Conservation (phyloP, 768 basidiomycete genomes). For the Amylocystis lapponica region DNA sequence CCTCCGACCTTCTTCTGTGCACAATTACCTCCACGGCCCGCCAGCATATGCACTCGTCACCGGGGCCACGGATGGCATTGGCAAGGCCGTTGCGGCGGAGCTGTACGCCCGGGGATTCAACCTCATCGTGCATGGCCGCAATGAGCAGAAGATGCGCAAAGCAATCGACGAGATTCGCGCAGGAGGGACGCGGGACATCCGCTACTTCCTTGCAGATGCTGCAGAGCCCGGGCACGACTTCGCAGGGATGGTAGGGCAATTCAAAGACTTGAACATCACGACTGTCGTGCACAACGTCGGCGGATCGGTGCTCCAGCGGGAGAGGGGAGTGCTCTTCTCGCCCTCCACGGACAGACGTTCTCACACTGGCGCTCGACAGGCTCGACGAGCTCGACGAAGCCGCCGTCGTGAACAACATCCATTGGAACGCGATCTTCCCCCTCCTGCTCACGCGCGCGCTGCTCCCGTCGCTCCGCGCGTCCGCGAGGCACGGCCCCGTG, state of each 20-base stretch:
- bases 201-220: constrained; percentile 22
- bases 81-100: constrained; percentile 19
- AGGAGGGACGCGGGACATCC: constrained; percentile 9
- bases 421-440: neutral
- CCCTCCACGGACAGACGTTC: neutral
- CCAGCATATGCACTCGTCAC: constrained; percentile 23
- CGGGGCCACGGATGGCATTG: constrained; percentile 24
- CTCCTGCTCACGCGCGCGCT: constrained; percentile 10
- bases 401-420: neutral
- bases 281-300: constrained; percentile 25
- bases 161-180: constrained; percentile 17
- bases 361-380: neutral
- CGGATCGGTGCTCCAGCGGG: neutral
- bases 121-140: constrained; percentile 23
- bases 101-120: constrained; percentile 24
- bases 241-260: constrained; percentile 11
- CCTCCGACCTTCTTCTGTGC: constrained; percentile 13
- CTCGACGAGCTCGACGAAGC: constrained; percentile 1
- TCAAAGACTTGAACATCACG: constrained; percentile 22
- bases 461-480: constrained; percentile 21
- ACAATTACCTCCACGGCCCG: constrained; percentile 17
- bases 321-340: constrained; percentile 11
- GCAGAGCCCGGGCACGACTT: constrained; percentile 14
- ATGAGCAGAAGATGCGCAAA: constrained; percentile 19
- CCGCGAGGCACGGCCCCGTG: constrained; percentile 17